A percentile compares a stretch with the other conserved stretches of the same genome.
These are phyloP conservation scores for Botrytis fabae DNA, from an alignment of 2,329 filamentous ascomycete species.

Conservation along the genomic window DNA sequence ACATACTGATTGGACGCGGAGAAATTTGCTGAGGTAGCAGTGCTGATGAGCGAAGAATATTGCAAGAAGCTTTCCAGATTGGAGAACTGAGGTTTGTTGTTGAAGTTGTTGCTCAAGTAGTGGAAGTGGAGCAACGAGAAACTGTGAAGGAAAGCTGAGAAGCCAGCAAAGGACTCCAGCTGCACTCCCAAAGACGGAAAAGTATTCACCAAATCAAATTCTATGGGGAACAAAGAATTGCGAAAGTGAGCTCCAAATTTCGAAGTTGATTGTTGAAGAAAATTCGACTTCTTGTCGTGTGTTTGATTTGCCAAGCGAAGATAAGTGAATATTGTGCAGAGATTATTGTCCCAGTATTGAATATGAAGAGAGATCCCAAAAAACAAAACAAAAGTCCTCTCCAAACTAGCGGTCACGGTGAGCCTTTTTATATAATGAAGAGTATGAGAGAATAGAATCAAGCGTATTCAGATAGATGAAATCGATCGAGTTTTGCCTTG, in stretches of 20 bases:
- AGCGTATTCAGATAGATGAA: not conserved
- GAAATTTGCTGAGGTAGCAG: not conserved
- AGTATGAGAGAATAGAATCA: slow-evolving; percentile 9
- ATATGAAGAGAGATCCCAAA: not conserved
- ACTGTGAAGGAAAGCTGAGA: not conserved
- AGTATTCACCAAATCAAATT: slow-evolving; percentile 10
- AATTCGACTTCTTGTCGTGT: not conserved
- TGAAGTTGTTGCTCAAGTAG: not conserved
- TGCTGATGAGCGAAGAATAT: too few relatives aligned
- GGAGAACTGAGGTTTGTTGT: not conserved
- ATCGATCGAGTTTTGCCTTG: not conserved
- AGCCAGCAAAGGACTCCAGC: not conserved
- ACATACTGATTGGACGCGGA: slow-evolving; percentile 6
- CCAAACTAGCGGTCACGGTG: slow-evolving; percentile 10
- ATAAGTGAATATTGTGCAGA: slow-evolving; percentile 2
- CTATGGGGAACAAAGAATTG: not conserved
- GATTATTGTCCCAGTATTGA: not conserved
- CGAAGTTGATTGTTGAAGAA: not conserved
- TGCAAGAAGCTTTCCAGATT: not conserved
- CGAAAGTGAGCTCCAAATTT: not conserved
- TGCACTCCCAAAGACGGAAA: not conserved
- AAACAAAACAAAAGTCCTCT: not conserved
- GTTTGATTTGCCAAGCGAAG: not conserved
- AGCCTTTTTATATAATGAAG: slow-evolving; percentile 9
- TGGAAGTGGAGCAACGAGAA: not conserved